Conservation (phyloP, 75 land plant species). For the Cunninghamia lanceolata region DNA sequence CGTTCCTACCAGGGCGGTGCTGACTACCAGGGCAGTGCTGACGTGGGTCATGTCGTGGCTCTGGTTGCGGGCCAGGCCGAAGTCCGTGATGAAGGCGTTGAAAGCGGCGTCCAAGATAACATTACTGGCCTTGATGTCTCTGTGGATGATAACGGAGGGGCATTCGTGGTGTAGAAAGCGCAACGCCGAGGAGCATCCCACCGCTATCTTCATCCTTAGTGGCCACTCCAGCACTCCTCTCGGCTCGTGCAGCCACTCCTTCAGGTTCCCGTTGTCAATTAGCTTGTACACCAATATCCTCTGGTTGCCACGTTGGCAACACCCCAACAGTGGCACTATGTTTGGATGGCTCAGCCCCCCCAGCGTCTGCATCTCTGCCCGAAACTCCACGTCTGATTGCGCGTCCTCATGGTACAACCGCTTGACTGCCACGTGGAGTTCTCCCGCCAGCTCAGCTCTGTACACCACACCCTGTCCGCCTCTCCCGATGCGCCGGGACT, state of each 20-base stretch:
- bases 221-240: slow-evolving; percentile 12
- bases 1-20: slow-evolving; percentile 75
- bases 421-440: slow-evolving; percentile 65
- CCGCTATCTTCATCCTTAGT: slow-evolving; percentile 37
- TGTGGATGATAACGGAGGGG: slow-evolving; percentile 56
- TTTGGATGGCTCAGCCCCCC: slow-evolving; percentile 51
- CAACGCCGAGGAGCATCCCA: slow-evolving; percentile 54
- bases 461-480: slow-evolving; percentile 75
- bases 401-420: slow-evolving; percentile 43
- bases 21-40: slow-evolving; percentile 67
- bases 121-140: slow-evolving; percentile 81
- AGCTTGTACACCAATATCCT: no score
- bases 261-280: no score
- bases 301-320: slow-evolving; percentile 28
- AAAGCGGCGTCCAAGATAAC: slow-evolving; percentile 58
- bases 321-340: slow-evolving; percentile 59
- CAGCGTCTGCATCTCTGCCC: slow-evolving; percentile 73
- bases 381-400: slow-evolving; percentile 59
- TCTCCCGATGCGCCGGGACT: slow-evolving; percentile 43
- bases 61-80: slow-evolving; percentile 63
- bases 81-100: slow-evolving; percentile 53
- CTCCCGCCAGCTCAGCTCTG: slow-evolving; percentile 53
- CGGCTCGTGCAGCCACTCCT: no score
- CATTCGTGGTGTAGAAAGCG: slow-evolving; percentile 73
- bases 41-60: slow-evolving; percentile 53